These are phyloP conservation scores for Cadophora luteo-olivacea DNA, from an alignment of 2,329 filamentous ascomycete genomes.

Conservation along the genomic window DNA sequence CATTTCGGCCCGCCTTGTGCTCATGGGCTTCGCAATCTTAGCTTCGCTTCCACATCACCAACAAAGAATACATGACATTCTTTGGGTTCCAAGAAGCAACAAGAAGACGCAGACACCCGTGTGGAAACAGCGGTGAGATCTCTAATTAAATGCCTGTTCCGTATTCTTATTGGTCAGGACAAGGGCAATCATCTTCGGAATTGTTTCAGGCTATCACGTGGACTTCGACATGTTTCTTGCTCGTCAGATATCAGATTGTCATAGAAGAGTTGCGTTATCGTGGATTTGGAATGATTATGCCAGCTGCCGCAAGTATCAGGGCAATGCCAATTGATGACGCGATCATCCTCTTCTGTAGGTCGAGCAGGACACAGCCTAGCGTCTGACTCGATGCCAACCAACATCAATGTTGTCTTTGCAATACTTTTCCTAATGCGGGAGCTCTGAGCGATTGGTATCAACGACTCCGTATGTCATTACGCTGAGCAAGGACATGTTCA, in stretches of 20 bases:
- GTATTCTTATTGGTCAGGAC: background rate
- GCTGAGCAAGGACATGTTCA: background rate
- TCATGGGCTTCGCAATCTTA: background rate
- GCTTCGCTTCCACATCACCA: conserved; percentile 22
- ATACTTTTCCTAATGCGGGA: background rate
- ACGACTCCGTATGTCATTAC: background rate
- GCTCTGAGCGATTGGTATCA: background rate
- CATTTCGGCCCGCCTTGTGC: conserved; percentile 28
- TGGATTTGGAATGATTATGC: conserved; percentile 7
- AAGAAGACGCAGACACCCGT: conserved; percentile 27
- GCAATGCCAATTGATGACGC: background rate
- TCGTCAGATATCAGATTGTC: conserved; percentile 8
- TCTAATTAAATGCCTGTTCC: background rate
- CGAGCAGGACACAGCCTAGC: background rate
- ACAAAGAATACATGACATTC: conserved; percentile 25
- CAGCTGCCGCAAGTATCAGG: background rate
- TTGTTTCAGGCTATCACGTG: background rate
- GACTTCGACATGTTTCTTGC: background rate
- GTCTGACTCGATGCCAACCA: background rate
- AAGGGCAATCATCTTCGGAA: background rate
- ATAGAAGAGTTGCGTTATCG: background rate
- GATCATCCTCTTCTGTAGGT: background rate
- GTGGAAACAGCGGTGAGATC: conserved; percentile 35
- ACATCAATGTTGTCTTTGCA: background rate
- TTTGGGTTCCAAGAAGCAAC: conserved; percentile 20